These are phyloP conservation scores for Deakozyma indianensis DNA, from an alignment of 805 yeast genomes.

Conservation along the genomic window DNA sequence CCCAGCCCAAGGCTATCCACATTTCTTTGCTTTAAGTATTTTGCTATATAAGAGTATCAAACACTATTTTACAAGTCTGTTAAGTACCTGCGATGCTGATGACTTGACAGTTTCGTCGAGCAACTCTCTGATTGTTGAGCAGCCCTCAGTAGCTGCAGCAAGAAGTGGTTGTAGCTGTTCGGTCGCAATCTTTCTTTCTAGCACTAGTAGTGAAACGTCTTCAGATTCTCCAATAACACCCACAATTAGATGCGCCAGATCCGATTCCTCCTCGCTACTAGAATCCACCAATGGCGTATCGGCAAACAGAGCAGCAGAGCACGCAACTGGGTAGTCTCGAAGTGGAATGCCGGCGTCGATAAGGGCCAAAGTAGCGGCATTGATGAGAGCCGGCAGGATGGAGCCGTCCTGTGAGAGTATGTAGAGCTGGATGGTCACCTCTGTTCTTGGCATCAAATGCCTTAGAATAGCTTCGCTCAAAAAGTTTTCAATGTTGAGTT, in stretches of 20 bases:
- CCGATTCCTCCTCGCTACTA: conserved; percentile 69
- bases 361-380: conserved; percentile 77
- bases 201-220: conserved; percentile 55
- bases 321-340: conserved; percentile 77
- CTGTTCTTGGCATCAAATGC: conserved; percentile 68
- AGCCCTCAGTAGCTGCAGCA: conserved; percentile 76
- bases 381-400: conserved; percentile 59
- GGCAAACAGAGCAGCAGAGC: conserved; percentile 69
- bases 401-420: conserved; percentile 90
- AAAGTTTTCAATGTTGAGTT: conserved; percentile 18
- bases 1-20: conserved; percentile 70
- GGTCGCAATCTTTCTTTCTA: conserved; percentile 76
- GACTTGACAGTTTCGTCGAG: conserved; percentile 45
- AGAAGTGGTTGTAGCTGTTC: conserved; percentile 65
- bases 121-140: conserved; percentile 63
- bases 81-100: neutral
- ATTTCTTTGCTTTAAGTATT: conserved; percentile 10
- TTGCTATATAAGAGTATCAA: conserved; percentile 1
- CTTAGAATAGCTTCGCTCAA: conserved; percentile 47
- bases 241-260: conserved; percentile 64
- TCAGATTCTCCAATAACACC: conserved; percentile 77
- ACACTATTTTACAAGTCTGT: neutral
- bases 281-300: conserved; percentile 70
- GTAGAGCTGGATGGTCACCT: conserved; percentile 59
- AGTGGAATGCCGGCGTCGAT: conserved; percentile 93